Percentiles rank a stretch among this genome's conserved stretches.
These are phyloP conservation scores for Collybia sordida DNA, from an alignment of 768 basidiomycete genomes.

Conservation along the genomic window DNA sequence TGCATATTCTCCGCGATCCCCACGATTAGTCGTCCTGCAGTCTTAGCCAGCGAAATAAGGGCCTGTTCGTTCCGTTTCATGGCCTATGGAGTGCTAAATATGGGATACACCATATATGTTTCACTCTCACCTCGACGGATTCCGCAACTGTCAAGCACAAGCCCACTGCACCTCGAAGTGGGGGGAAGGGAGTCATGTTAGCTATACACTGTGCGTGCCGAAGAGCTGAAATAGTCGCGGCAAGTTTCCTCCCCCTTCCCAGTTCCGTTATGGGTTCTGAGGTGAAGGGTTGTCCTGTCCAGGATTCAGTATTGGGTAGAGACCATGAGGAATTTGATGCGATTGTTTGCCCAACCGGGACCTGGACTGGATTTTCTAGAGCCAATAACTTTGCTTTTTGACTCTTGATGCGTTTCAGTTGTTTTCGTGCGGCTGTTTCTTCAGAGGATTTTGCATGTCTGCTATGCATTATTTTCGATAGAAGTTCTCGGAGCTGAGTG, in stretches of 20 bases:
- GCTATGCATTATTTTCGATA: background rate
- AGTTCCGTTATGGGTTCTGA: too few species aligned
- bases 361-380: background rate
- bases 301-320: too few species aligned
- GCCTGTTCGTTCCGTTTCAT: conserved; percentile 5
- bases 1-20: background rate
- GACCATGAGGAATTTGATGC: too few species aligned
- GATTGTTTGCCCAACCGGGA: too few species aligned
- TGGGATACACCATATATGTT: background rate
- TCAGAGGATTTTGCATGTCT: background rate
- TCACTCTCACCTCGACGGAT: conserved; percentile 2
- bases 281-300: too few species aligned
- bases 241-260: background rate
- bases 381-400: background rate
- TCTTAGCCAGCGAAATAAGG: background rate
- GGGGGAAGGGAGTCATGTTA: background rate
- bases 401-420: background rate
- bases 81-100: background rate
- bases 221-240: background rate
- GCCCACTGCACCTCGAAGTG: conserved; percentile 1
- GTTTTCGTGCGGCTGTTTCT: background rate
- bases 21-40: background rate
- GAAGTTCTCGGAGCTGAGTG: background rate
- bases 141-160: conserved; percentile 1
- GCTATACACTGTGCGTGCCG: background rate